phyloP scores from a whole-genome alignment of 257 asterid species.

The Solanum appendiculatum region DNA sequence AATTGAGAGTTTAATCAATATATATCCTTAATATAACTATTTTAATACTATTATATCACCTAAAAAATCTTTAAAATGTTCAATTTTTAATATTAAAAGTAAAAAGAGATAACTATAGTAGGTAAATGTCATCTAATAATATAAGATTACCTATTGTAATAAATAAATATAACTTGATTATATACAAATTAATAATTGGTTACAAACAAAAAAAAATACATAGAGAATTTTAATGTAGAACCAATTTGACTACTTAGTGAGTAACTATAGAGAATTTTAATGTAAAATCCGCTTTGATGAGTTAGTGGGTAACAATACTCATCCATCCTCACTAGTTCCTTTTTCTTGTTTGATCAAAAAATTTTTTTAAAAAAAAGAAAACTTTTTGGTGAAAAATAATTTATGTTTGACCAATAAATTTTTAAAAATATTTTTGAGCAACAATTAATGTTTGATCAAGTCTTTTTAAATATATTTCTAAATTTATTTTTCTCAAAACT shows the following conservation, averaged over 20 bases:
- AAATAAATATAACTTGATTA: not conserved
- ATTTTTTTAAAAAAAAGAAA: no score
- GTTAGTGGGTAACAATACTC: slow-evolving; percentile 10
- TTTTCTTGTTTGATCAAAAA: not conserved
- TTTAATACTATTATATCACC: not conserved
- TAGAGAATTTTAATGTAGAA: not conserved
- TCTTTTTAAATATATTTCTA: not conserved
- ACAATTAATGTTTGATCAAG: not conserved
- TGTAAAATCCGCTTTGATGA: not conserved
- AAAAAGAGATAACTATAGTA: not conserved
- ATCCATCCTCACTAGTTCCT: not conserved
- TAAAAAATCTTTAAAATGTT: no score
- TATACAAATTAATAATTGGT: not conserved
- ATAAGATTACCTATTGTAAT: not conserved
- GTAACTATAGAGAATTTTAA: not conserved
- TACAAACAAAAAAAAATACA: no score
- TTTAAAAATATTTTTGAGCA: not conserved
- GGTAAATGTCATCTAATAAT: not conserved
- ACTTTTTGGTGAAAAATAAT: not conserved
- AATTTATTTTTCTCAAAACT: not conserved
- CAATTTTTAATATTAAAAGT: no score
- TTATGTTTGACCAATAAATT: no score
- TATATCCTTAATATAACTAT: not conserved
- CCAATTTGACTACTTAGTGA: slow-evolving; percentile 5
- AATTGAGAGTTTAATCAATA: not conserved